Percentiles rank a stretch among this genome's conserved stretches.
Conservation (phyloP, 768 basidiomycete species). For the Mycena polygramma region DNA sequence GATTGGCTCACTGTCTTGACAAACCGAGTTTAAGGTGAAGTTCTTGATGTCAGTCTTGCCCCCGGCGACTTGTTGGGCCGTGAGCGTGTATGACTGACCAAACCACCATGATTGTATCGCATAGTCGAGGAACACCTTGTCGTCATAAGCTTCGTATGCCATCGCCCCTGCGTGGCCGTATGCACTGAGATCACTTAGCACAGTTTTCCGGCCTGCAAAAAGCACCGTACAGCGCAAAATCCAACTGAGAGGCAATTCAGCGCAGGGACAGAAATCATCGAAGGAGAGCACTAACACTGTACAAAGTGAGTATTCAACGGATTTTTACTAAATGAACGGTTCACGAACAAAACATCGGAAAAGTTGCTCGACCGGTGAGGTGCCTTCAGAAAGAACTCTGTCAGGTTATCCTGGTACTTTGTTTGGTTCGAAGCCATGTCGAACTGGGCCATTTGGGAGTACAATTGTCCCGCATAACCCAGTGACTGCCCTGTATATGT, state of each 20-base stretch:
- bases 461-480: conserved; percentile 5
- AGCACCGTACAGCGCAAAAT: conserved; percentile 1
- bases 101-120: conserved; percentile 10
- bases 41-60: background rate
- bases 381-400: background rate
- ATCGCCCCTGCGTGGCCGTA: conserved; percentile 5
- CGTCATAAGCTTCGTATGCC: background rate
- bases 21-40: background rate
- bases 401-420: conserved; percentile 2
- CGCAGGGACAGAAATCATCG: background rate
- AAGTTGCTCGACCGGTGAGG: conserved; percentile 1
- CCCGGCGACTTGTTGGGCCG: background rate
- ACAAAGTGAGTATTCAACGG: background rate
- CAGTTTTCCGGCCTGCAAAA: background rate
- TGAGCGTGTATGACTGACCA: background rate
- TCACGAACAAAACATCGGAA: conserved; percentile 1
- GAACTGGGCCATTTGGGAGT: conserved; percentile 1
- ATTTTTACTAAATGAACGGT: background rate
- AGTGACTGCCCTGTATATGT: background rate
- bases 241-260: conserved; percentile 5
- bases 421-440: conserved; percentile 3
- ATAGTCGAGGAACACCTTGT: background rate
- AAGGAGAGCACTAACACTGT: conserved; percentile 1
- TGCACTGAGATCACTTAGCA: background rate
- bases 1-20: background rate